Evolutionary conservation across 2,329 filamentous ascomycete genomes (phyloP).

Genomic region (Trichocomaceae sp.): DNA sequence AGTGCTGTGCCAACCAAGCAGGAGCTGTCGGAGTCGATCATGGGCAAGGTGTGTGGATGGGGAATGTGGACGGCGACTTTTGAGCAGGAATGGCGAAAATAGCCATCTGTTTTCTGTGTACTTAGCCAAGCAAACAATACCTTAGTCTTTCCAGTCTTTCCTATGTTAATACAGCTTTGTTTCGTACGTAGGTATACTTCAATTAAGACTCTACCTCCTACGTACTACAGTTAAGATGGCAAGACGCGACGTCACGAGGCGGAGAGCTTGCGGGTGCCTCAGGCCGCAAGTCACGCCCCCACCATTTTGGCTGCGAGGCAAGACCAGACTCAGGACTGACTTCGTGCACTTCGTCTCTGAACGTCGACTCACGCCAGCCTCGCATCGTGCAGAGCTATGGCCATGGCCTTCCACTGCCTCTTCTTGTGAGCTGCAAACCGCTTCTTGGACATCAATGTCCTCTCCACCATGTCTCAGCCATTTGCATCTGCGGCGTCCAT

Average conservation of each 20-base stretch:
- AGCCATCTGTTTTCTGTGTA: not conserved
- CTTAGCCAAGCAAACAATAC: not conserved
- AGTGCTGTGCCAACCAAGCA: slow-evolving; percentile 36
- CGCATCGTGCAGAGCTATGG: not conserved
- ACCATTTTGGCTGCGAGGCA: not conserved
- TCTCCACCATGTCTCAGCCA: slow-evolving; percentile 28
- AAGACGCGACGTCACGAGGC: not conserved
- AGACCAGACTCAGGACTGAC: no score
- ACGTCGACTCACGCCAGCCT: not conserved
- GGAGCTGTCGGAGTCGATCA: slow-evolving; percentile 39
- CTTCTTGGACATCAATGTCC: not conserved
- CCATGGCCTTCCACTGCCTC: not conserved
- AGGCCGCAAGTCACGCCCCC: not conserved
- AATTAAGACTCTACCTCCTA: no score
- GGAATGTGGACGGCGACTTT: slow-evolving; percentile 39
- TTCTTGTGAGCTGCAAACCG: not conserved
- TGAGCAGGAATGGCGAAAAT: slow-evolving; percentile 19
- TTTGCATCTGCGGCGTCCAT: slow-evolving; percentile 17
- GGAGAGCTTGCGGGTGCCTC: not conserved
- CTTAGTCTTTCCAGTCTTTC: not conserved
- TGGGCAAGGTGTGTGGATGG: slow-evolving; percentile 47
- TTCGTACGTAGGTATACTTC: no score
- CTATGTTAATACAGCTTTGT: no score
- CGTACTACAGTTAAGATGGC: no score
- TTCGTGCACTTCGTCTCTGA: no score